Evolutionary conservation across 192 early-diverging fungal genomes (phyloP), one percentile per base, ranked within the genome.

Genomic region (Gamsiella multidivaricata): DNA sequence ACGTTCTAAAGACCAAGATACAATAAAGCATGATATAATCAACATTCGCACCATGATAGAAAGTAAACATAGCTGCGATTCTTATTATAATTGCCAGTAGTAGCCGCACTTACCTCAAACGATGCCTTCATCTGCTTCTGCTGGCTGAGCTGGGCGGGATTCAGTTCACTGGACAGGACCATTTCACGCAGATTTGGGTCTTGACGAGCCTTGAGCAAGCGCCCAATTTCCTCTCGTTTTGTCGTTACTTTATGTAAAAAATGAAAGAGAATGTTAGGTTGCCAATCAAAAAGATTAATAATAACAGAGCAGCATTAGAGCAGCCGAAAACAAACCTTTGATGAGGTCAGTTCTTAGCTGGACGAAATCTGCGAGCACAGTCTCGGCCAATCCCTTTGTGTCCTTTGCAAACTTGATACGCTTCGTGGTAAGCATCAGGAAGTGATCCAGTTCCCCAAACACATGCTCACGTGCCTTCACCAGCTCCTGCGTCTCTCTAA

Each of bases 381-480:
- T 54, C 28, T 64, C 53, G 0, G 66, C 65, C 28, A 69, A 20
- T 9, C 15, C 34, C 41, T 42, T 68, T 9, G 66, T 61, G 4
- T 69, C 61, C 4, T 41, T 22, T 11, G 74, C 74, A 20, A 22
- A 22, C 31, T 69, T 62, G 54, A 78, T 69, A 10, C 74, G 74
- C 37, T 64, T 78, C 6, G 26, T 18, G 0, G 61, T 78, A 23
- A 78, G 39, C n/a, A 49, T 18, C 46, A 68, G 39, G 15, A 78
- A 78, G 37, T 69, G 58, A 23, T 78, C 74, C 37, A 78, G 46
- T 33, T 78, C 74, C 22, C 31, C 65, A 69, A 78, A 78, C 3
- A 64, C 60, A 63, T 64, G 54, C 33, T 78, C 74, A 12, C 74
- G 74, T 2, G 65, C 74, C 46, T 69, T 78, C 36, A 78, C 61